A percentile compares a stretch with the other conserved stretches of the same genome.
phyloP scores from a whole-genome alignment of 208 protist species.

The Leishmania gerbilli region DNA sequence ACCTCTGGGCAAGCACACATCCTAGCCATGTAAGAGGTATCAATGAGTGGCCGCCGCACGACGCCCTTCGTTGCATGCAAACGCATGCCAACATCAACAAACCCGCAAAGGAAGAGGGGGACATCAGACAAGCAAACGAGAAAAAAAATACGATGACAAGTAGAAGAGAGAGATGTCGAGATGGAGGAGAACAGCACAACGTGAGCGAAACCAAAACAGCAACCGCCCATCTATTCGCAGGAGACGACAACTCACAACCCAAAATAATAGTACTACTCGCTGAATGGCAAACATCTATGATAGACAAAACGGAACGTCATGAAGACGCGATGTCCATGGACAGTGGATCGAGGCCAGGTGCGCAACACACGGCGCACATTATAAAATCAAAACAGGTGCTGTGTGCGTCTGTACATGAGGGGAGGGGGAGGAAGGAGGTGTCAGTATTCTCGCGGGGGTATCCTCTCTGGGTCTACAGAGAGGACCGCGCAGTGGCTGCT shows the following conservation, averaged over 20 bases:
- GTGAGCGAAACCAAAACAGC: background rate
- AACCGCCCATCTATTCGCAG: background rate
- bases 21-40: too few species aligned
- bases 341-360: background rate
- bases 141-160: background rate
- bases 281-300: too few species aligned
- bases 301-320: background rate
- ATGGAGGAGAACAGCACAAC: background rate
- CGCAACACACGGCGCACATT: background rate
- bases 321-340: background rate
- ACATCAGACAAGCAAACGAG: background rate
- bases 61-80: too few species aligned
- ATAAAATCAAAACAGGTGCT: conserved; percentile 1
- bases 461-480: background rate
- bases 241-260: background rate
- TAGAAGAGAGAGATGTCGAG: background rate
- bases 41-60: too few species aligned
- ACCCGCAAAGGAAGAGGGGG: background rate
- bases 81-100: too few species aligned
- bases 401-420: background rate
- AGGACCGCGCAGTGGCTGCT: background rate
- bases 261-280: background rate
- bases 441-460: background rate
- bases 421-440: background rate
- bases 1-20: background rate